Conservation (phyloP, 768 basidiomycete genomes). For the Mycena alexandri region DNA sequence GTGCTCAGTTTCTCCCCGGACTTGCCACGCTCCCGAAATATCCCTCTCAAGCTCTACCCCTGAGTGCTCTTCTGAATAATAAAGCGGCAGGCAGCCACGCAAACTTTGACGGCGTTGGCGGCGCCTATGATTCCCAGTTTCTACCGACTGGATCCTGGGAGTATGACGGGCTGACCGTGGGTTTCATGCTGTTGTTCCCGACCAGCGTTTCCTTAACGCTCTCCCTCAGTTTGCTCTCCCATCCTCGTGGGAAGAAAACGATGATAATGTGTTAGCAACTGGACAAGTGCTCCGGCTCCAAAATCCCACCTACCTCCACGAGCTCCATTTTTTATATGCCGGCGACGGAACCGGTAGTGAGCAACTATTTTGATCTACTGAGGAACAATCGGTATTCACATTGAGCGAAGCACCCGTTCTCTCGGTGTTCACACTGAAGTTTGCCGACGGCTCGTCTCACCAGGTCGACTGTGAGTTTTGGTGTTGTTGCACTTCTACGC, state of each 20-base stretch:
- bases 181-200: slow-evolving; percentile 10
- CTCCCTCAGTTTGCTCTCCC: slow-evolving; percentile 59
- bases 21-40: slow-evolving; percentile 39
- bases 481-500: neutral
- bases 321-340: slow-evolving; percentile 63
- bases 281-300: slow-evolving; percentile 55
- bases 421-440: slow-evolving; percentile 52
- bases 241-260: slow-evolving; percentile 51
- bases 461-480: slow-evolving; percentile 49
- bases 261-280: slow-evolving; percentile 61
- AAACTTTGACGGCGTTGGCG: slow-evolving; percentile 54
- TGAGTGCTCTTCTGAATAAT: slow-evolving; percentile 53
- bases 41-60: slow-evolving; percentile 47
- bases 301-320: slow-evolving; percentile 53
- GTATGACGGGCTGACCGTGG: slow-evolving; percentile 56
- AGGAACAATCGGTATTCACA: neutral
- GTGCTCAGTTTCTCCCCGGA: slow-evolving; percentile 13
- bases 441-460: slow-evolving; percentile 51
- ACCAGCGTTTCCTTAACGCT: neutral
- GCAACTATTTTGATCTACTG: slow-evolving; percentile 20
- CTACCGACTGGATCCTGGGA: slow-evolving; percentile 55
- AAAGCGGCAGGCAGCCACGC: slow-evolving; percentile 57
- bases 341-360: slow-evolving; percentile 53
- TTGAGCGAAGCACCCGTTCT: slow-evolving; percentile 44
- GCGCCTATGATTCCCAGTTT: slow-evolving; percentile 56